Conservation (phyloP, 768 basidiomycete genomes). For the Mycena metata region DNA sequence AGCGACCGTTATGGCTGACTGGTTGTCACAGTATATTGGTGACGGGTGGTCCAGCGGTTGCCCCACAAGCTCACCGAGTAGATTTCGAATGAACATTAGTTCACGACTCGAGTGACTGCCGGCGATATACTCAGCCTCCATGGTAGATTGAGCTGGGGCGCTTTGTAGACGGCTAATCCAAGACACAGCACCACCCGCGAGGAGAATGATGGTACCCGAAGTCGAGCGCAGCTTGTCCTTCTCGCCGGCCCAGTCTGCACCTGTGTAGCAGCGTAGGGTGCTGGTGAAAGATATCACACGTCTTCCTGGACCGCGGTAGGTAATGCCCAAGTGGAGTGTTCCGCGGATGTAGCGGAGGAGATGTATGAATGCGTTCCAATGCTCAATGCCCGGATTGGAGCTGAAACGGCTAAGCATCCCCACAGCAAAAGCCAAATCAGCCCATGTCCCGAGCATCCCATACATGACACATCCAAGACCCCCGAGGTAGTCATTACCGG, state of each 20-base stretch:
- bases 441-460: background rate
- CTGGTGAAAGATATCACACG: background rate
- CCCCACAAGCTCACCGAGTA: background rate
- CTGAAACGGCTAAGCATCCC: background rate
- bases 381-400: background rate
- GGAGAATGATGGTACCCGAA: background rate
- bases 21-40: conserved; percentile 1
- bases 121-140: background rate
- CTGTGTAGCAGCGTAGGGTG: background rate
- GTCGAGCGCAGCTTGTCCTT: background rate
- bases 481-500: background rate
- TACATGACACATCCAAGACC: background rate
- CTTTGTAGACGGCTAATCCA: background rate
- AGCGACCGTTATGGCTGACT: background rate
- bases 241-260: background rate
- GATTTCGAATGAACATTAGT: background rate
- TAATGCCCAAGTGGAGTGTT: background rate
- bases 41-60: background rate
- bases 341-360: background rate
- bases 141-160: background rate
- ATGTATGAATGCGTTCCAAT: background rate
- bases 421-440: background rate
- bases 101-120: background rate
- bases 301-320: background rate
- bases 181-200: background rate